Evolutionary conservation across 1,139 yeast species (phyloP).

Genomic region (Hyphopichia burtonii): DNA sequence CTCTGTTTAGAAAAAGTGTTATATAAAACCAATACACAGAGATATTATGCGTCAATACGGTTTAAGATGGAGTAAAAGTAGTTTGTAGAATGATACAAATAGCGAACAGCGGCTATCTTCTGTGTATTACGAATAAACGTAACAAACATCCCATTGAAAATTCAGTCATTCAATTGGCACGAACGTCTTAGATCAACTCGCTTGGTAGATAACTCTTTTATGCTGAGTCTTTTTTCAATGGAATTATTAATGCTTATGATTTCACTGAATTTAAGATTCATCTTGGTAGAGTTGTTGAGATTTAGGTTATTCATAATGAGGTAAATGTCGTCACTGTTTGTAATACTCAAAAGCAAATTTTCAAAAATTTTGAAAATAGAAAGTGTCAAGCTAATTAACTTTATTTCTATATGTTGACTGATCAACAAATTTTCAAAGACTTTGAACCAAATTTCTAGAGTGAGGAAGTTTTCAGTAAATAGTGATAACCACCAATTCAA

Average conservation of each 20-base stretch:
- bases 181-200: not conserved
- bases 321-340: slow-evolving; percentile 40
- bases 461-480: slow-evolving; percentile 52
- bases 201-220: slow-evolving; percentile 5
- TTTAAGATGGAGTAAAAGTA: too few species aligned
- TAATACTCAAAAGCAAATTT: slow-evolving; percentile 24
- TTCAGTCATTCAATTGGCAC: too few species aligned
- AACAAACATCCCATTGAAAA: too few species aligned
- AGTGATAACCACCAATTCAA: slow-evolving; percentile 61
- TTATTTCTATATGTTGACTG: slow-evolving; percentile 5
- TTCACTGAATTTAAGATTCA: slow-evolving; percentile 12
- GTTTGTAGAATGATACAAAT: too few species aligned
- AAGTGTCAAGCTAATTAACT: slow-evolving; percentile 22
- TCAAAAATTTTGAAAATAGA: slow-evolving; percentile 44
- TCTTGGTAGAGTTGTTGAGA: slow-evolving; percentile 12
- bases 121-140: too few species aligned
- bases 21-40: too few species aligned
- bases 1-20: too few species aligned
- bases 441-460: slow-evolving; percentile 52
- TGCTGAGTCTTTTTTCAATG: slow-evolving; percentile 11
- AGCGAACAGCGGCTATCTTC: too few species aligned
- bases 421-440: slow-evolving; percentile 50
- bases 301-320: slow-evolving; percentile 42
- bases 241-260: slow-evolving; percentile 8
- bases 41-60: too few species aligned